Percentiles rank a stretch among this genome's conserved stretches.
Conservation (phyloP, 1,284 basidiomycete genomes). For the Phylloboletellus chloephorus region DNA sequence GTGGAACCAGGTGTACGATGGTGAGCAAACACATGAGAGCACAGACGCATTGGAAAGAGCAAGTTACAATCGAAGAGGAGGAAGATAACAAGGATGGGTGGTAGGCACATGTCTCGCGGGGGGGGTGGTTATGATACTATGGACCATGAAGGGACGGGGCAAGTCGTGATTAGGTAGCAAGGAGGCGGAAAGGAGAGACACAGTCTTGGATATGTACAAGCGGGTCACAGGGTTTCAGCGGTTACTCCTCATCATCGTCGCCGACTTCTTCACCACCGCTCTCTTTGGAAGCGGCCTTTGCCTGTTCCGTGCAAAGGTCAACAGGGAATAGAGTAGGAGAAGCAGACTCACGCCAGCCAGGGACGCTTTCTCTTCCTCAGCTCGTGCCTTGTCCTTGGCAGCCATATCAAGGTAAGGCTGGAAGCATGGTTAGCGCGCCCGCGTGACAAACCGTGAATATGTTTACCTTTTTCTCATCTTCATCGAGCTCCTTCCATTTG, state of each 20-base stretch:
- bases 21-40: constrained; percentile 26
- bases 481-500: constrained; percentile 86
- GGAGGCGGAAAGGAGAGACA: constrained; percentile 4
- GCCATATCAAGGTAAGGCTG: constrained; percentile 91
- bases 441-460: background rate
- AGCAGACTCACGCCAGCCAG: constrained; percentile 58
- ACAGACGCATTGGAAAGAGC: constrained; percentile 16
- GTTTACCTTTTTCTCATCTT: constrained; percentile 78
- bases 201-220: constrained; percentile 17
- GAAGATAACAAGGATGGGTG: constrained; percentile 16
- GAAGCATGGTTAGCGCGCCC: constrained; percentile 7
- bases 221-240: constrained; percentile 3
- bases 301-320: constrained; percentile 3
- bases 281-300: constrained; percentile 42
- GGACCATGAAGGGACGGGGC: constrained; percentile 6
- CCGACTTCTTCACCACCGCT: constrained; percentile 54
- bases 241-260: constrained; percentile 52
- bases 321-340: background rate
- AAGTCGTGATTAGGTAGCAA: constrained; percentile 20
- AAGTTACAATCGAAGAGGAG: constrained; percentile 20
- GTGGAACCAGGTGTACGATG: constrained; percentile 18
- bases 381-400: constrained; percentile 78
- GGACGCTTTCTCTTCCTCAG: constrained; percentile 74
- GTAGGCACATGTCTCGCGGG: constrained; percentile 29
- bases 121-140: constrained; percentile 23